A percentile compares a stretch with the other conserved stretches of the same genome.
Evolutionary conservation across 139 green algal genomes (phyloP).

Genomic region (Yamagishiella unicocca): DNA sequence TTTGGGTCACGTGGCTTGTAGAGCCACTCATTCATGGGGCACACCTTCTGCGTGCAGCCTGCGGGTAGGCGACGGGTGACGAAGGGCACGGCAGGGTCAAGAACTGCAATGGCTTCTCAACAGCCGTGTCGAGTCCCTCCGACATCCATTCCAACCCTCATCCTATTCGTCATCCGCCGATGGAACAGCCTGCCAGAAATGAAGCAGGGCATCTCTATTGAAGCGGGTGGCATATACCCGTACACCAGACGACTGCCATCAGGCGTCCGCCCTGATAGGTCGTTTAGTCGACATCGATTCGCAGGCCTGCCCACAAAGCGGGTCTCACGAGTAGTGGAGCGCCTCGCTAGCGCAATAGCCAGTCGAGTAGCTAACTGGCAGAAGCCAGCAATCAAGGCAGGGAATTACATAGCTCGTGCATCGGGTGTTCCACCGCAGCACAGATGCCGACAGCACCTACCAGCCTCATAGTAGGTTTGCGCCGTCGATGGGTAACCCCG

Average conservation of each 20-base stretch:
- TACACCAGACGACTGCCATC: neutral
- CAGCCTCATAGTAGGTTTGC: neutral
- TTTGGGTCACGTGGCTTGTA: neutral
- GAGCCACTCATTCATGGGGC: neutral
- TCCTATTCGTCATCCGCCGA: neutral
- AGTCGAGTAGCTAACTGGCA: too few species aligned
- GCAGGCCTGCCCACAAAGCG: neutral
- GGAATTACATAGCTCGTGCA: too few species aligned
- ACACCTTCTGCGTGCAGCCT: neutral
- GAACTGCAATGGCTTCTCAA: too few species aligned
- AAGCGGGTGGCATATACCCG: neutral
- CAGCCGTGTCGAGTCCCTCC: too few species aligned
- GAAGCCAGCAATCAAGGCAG: too few species aligned
- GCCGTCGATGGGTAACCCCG: neutral
- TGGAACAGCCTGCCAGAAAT: neutral
- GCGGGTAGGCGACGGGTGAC: neutral
- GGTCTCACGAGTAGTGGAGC: too few species aligned
- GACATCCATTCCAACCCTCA: too few species aligned
- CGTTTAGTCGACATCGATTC: neutral
- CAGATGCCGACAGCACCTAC: neutral
- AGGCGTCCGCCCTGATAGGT: too few species aligned
- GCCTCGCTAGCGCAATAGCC: too few species aligned
- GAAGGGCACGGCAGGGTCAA: neutral
- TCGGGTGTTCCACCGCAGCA: neutral
- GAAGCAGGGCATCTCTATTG: neutral